phyloP scores from a whole-genome alignment of 371 early-diverging fungal species.

The Circinella minor region DNA sequence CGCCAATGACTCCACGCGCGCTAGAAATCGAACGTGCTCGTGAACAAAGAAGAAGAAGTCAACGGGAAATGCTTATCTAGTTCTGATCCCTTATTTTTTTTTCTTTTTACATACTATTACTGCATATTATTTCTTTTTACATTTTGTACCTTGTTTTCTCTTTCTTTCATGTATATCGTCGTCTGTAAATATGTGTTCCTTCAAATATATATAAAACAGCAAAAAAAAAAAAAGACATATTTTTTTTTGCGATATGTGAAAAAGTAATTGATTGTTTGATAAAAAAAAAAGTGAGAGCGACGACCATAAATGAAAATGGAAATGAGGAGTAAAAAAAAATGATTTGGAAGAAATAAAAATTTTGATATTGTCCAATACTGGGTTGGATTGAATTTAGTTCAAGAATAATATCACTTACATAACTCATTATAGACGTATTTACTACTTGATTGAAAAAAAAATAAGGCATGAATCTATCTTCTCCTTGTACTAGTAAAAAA shows the following conservation, averaged over 20 bases:
- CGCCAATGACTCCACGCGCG: conserved; percentile 25
- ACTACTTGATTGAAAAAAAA: too few relatives aligned
- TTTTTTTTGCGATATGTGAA: not conserved
- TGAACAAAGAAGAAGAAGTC: conserved; percentile 43
- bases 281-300: too few relatives aligned
- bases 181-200: too few relatives aligned
- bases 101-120: not conserved
- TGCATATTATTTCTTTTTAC: not conserved
- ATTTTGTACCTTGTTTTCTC: not conserved
- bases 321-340: not conserved
- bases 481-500: not conserved
- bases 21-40: conserved; percentile 39
- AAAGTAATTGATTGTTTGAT: too few relatives aligned
- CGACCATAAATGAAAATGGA: too few relatives aligned
- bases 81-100: not conserved
- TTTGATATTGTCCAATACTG: not conserved
- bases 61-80: conserved; percentile 40
- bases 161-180: not conserved
- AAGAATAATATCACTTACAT: not conserved
- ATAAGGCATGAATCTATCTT: not conserved
- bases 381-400: not conserved
- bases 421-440: too few relatives aligned
- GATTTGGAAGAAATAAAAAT: not conserved
- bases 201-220: not conserved
- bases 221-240: not conserved